These are phyloP conservation scores for Russula vinacea DNA, from an alignment of 768 basidiomycete genomes.

Conservation along the genomic window DNA sequence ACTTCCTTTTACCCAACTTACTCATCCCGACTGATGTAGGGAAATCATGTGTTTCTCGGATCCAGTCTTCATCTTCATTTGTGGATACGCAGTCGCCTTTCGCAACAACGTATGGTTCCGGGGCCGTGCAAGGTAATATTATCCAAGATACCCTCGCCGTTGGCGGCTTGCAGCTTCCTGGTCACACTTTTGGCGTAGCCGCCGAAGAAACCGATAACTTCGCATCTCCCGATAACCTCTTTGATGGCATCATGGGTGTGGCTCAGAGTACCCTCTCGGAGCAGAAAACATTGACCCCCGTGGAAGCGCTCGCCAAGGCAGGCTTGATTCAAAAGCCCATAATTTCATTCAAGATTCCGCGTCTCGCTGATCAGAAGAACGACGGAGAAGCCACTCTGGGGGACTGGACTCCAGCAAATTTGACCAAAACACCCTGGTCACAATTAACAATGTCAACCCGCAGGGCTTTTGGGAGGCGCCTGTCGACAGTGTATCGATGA, in stretches of 20 bases:
- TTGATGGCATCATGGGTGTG: conserved; percentile 77
- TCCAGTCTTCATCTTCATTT: conserved; percentile 61
- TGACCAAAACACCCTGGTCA: conserved; percentile 53
- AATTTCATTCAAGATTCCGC: conserved; percentile 77
- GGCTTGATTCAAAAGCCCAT: conserved; percentile 62
- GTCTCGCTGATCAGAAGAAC: conserved; percentile 62
- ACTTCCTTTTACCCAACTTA: not conserved
- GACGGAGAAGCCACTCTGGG: conserved; percentile 84
- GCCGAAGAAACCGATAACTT: conserved; percentile 60
- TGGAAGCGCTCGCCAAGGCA: conserved; percentile 60
- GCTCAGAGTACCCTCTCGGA: conserved; percentile 67
- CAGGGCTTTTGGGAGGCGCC: conserved; percentile 80
- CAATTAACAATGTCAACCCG: conserved; percentile 58
- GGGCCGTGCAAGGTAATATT: conserved; percentile 61
- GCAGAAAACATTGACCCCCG: conserved; percentile 62
- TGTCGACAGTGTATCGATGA: conserved; percentile 56
- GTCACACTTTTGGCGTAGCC: conserved; percentile 69
- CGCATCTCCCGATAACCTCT: conserved; percentile 45
- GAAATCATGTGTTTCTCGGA: conserved; percentile 67
- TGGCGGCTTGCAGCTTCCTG: conserved; percentile 55
- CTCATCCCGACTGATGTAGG: conserved; percentile 37
- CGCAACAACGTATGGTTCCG: conserved; percentile 66
- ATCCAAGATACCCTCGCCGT: conserved; percentile 60
- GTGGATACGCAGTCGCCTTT: conserved; percentile 49
- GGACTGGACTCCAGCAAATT: conserved; percentile 69